Base-by-base conservation (phyloP, 2,329 filamentous ascomycete genomes). In the Cyphellophora europaea region DNA sequence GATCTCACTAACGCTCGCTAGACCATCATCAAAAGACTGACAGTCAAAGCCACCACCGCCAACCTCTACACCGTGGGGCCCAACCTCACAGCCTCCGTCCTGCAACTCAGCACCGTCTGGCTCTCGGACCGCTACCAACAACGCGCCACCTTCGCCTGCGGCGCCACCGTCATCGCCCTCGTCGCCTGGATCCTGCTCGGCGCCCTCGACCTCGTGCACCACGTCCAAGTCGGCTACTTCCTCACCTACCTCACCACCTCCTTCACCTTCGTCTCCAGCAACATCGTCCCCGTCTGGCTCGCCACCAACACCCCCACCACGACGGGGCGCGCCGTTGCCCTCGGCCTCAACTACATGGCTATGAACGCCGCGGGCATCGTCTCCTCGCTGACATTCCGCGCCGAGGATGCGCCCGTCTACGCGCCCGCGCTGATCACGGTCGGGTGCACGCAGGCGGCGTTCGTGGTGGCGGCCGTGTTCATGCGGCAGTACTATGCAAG, bases 251-350 rank as follows among this genome's bases (percentile, higher is more conserved):
- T 87, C 78, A 85, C 87, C 79, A 81, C 77, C 8, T 86, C 80
- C 77, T 82, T 82, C 11, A 85, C 80, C 0, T 79, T 76, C 1
- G 81, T 82, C 0, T 82, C 83, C 0, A 82, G 76, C 0, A 81
- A 86, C 6, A 64, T 88, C 10, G 63, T 79, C 11, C 61, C 76
- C 45, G 66, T 74, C 37, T 80, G 77, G 78, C 87, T 86, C 60
- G 87, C 84, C 59, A 88, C 88, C 64, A 88, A 89, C 53, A 72
- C n/a, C n/a, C n/a, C n/a, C n/a, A n/a, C n/a, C n/a, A n/a, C n/a
- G n/a, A n/a, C n/a, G n/a, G n/a, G n/a, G n/a, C n/a, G n/a, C n/a
- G n/a, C n/a, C n/a, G n/a, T n/a, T n/a, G n/a, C n/a, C n/a, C n/a
- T n/a, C n/a, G n/a, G n/a, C n/a, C n/a, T n/a, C n/a, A n/a, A n/a